A percentile compares a stretch with the other conserved stretches of the same genome.
Evolutionary conservation across 805 yeast genomes (phyloP).

Genomic region (Wickerhamomyces queroliae): DNA sequence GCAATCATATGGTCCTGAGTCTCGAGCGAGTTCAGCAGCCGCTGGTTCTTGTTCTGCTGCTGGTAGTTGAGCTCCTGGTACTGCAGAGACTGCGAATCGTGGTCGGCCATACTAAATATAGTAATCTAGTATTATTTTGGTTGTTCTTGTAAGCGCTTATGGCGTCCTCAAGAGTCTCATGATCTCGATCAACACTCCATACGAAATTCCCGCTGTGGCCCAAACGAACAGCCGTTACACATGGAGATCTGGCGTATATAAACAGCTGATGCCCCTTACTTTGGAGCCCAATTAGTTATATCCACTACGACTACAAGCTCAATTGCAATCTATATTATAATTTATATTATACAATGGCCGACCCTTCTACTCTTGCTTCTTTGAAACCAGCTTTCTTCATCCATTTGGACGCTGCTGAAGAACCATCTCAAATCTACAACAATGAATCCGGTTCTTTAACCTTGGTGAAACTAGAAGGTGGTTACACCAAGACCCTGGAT

Average conservation of each 20-base stretch:
- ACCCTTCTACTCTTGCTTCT: neutral
- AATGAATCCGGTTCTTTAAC: conserved; percentile 23
- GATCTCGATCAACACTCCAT: no score
- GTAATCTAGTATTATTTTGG: no score
- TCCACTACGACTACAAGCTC: neutral
- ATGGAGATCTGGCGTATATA: no score
- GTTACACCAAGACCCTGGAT: conserved; percentile 32
- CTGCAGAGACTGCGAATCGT: neutral
- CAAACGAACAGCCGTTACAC: no score
- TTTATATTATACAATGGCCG: neutral
- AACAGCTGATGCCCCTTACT: no score
- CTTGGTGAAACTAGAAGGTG: conserved; percentile 27
- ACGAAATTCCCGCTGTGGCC: no score
- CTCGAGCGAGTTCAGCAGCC: conserved; percentile 11
- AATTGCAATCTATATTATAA: neutral
- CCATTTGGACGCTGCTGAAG: conserved; percentile 27
- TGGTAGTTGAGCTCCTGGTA: neutral
- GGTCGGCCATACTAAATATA: no score
- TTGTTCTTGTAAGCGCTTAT: no score
- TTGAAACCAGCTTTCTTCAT: conserved; percentile 32
- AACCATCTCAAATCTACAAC: conserved; percentile 24
- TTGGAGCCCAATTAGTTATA: no score
- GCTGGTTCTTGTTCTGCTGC: conserved; percentile 1
- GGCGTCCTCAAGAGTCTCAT: no score
- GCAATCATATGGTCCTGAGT: conserved; percentile 12